These are phyloP conservation scores for Aspergillus asperescens DNA, from an alignment of 495 filamentous ascomycete species.

Conservation along the genomic window DNA sequence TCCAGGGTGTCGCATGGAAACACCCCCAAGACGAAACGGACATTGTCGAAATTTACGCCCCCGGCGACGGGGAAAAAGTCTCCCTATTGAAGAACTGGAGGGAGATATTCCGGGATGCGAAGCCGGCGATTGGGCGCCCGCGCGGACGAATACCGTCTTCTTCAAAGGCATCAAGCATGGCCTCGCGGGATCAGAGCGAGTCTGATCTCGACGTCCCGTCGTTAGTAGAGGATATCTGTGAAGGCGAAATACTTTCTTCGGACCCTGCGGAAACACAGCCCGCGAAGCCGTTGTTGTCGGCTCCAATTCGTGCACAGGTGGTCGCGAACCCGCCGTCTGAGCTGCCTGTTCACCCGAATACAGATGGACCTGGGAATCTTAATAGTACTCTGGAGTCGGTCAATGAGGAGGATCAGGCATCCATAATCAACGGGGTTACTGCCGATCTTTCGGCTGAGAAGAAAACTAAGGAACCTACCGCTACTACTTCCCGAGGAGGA, in stretches of 20 bases:
- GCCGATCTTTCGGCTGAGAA: background rate
- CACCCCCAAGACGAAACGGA: slow-evolving; percentile 24
- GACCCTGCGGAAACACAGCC: background rate
- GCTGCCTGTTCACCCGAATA: slow-evolving; percentile 8
- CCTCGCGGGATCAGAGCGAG: background rate
- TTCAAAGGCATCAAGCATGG: background rate
- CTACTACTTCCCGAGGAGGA: slow-evolving; percentile 13
- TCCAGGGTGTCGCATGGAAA: slow-evolving; percentile 42
- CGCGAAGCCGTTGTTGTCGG: background rate
- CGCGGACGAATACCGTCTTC: slow-evolving; percentile 17
- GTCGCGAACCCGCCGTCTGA: slow-evolving; percentile 6
- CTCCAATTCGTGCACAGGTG: slow-evolving; percentile 6
- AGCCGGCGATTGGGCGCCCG: slow-evolving; percentile 31
- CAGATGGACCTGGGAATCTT: slow-evolving; percentile 14
- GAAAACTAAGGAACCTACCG: background rate
- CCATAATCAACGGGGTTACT: background rate
- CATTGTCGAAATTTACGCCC: slow-evolving; percentile 33
- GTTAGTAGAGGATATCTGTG: background rate
- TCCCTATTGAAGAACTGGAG: slow-evolving; percentile 48
- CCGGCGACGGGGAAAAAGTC: slow-evolving; percentile 38
- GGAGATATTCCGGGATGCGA: slow-evolving; percentile 42
- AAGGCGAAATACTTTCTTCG: background rate
- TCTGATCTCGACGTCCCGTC: background rate
- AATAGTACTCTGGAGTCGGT: slow-evolving; percentile 2
- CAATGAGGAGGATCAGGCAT: background rate